Conservation (phyloP, 2,329 filamentous ascomycete species). For the Xylaria sp. region DNA sequence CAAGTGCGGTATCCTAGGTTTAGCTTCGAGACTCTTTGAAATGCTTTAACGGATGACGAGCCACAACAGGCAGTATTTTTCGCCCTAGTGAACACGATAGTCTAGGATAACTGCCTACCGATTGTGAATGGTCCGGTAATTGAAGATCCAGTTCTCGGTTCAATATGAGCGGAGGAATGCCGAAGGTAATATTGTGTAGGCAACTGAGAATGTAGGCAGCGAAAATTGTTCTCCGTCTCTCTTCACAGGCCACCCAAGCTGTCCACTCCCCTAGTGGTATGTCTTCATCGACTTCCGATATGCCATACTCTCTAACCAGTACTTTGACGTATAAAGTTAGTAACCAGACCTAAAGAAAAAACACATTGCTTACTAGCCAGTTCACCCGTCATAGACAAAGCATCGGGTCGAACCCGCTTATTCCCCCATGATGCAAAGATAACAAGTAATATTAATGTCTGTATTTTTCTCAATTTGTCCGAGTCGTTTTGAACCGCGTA, state of each 20-base stretch:
- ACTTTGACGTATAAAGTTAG: neutral
- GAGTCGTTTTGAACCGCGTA: neutral
- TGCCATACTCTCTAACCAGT: slow-evolving; percentile 29
- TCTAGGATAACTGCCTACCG: slow-evolving; percentile 5
- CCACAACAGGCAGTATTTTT: neutral
- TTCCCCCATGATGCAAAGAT: slow-evolving; percentile 44
- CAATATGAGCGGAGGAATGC: slow-evolving; percentile 66
- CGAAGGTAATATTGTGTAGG: slow-evolving; percentile 70
- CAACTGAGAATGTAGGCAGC: slow-evolving; percentile 64
- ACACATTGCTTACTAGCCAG: slow-evolving; percentile 27
- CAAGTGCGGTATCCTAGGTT: neutral
- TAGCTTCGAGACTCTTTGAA: neutral
- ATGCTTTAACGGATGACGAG: neutral
- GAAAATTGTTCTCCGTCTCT: slow-evolving; percentile 63
- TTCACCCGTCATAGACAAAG: slow-evolving; percentile 41
- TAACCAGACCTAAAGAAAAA: neutral
- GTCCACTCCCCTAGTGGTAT: slow-evolving; percentile 62
- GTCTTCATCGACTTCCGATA: slow-evolving; percentile 6
- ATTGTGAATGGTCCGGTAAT: slow-evolving; percentile 60
- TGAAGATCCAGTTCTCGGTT: slow-evolving; percentile 64
- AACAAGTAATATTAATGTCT: slow-evolving; percentile 52
- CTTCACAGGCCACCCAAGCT: slow-evolving; percentile 61
- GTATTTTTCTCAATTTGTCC: slow-evolving; percentile 49
- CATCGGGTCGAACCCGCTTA: slow-evolving; percentile 39
- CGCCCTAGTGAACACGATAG: neutral